A percentile compares a stretch with the other conserved stretches of the same genome.
Conservation (phyloP, 140 eudicot genomes). For the Stevia rebaudiana region DNA sequence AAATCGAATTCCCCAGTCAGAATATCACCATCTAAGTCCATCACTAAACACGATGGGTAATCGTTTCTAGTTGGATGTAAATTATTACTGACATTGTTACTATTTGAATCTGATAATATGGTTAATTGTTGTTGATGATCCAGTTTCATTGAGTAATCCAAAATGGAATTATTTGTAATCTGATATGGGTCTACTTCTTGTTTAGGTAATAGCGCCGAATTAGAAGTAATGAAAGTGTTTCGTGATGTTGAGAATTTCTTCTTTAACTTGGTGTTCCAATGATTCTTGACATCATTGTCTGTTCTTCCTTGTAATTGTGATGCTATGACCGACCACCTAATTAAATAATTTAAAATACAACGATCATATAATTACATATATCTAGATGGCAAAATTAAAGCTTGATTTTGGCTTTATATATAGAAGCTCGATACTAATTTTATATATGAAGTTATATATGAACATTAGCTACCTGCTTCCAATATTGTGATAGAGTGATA, state of each 20-base stretch:
- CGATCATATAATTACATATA: not conserved
- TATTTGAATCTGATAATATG: constrained; percentile 2
- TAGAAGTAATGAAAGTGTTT: not conserved
- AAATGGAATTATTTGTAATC: not conserved
- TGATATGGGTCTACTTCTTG: constrained; percentile 15
- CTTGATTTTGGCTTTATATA: not conserved
- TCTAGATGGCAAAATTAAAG: not conserved
- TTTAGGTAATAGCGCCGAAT: constrained; percentile 21
- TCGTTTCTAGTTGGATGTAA: constrained; percentile 3
- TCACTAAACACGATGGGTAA: constrained; percentile 17
- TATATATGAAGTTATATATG: not conserved
- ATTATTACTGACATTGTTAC: constrained; percentile 4
- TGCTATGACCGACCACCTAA: constrained; percentile 82
- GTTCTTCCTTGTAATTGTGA: constrained; percentile 70
- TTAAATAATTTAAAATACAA: constrained; percentile 17
- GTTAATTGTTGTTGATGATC: constrained; percentile 9
- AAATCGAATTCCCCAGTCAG: constrained; percentile 13
- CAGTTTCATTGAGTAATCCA: constrained; percentile 14
- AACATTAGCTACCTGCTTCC: constrained; percentile 54
- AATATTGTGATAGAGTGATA: constrained; percentile 41
- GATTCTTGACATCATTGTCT: constrained; percentile 74
- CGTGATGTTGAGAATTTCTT: constrained; percentile 39
- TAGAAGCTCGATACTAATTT: not conserved
- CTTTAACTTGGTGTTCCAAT: constrained; percentile 80
- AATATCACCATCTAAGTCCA: constrained; percentile 2